phyloP scores from a whole-genome alignment of 306 rosid genomes.

The Mimosa bimucronata region DNA sequence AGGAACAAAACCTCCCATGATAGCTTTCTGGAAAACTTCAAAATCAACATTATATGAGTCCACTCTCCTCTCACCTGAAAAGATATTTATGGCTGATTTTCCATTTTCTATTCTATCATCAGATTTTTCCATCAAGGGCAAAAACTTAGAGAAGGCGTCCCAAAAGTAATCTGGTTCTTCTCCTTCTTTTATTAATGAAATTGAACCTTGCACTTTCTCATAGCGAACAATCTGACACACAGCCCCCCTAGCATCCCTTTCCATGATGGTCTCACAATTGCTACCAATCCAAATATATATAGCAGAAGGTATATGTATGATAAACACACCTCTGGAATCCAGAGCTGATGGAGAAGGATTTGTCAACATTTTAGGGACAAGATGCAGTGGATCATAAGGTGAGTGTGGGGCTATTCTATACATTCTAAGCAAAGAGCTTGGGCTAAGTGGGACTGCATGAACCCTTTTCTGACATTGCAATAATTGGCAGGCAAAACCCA shows the following conservation, averaged over 20 bases:
- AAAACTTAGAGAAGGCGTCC: slow-evolving; percentile 73
- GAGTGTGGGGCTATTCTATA: slow-evolving; percentile 96
- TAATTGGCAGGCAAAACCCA: slow-evolving; percentile 99
- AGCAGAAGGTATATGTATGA: slow-evolving; percentile 74
- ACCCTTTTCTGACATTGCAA: slow-evolving; percentile 99
- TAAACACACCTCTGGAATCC: slow-evolving; percentile 97
- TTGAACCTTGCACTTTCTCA: slow-evolving; percentile 85
- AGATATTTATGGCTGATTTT: slow-evolving; percentile 42
- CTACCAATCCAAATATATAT: slow-evolving; percentile 97
- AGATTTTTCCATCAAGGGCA: slow-evolving; percentile 85
- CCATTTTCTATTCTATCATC: slow-evolving; percentile 46
- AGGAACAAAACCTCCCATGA: slow-evolving; percentile 90
- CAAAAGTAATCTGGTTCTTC: slow-evolving; percentile 78
- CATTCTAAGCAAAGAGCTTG: slow-evolving; percentile 95
- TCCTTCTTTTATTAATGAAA: slow-evolving; percentile 73
- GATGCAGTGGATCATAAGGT: slow-evolving; percentile 94
- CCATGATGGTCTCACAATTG: slow-evolving; percentile 84
- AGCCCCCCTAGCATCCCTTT: slow-evolving; percentile 96
- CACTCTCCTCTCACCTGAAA: slow-evolving; percentile 69
- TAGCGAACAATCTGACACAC: slow-evolving; percentile 94
- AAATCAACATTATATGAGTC: slow-evolving; percentile 74
- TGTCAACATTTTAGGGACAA: slow-evolving; percentile 92
- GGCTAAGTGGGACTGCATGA: slow-evolving; percentile 95
- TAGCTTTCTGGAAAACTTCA: slow-evolving; percentile 88
- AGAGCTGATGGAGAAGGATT: slow-evolving; percentile 73